These are phyloP conservation scores for Hura crepitans DNA, from an alignment of 441 rosid genomes.

Conservation along the genomic window DNA sequence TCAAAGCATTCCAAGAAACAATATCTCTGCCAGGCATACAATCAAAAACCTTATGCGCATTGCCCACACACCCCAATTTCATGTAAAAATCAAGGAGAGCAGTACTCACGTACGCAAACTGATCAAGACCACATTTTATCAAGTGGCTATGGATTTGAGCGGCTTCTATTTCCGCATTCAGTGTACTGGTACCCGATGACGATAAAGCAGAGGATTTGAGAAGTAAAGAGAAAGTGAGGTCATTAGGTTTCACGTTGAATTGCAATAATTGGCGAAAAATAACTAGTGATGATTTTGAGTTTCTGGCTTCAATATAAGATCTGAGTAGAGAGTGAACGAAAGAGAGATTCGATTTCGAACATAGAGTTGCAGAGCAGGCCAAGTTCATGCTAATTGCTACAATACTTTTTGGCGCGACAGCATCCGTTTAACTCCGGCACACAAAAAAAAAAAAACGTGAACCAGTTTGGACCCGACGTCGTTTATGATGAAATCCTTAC, in stretches of 20 bases:
- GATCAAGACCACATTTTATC: constrained; percentile 47
- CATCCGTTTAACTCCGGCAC: not conserved
- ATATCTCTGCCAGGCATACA: constrained; percentile 62
- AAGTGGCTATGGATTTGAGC: constrained; percentile 52
- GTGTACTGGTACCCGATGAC: constrained; percentile 22
- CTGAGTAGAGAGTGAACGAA: constrained; percentile 45
- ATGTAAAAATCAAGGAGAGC: constrained; percentile 41
- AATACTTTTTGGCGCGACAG: constrained; percentile 9
- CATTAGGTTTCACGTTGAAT: constrained; percentile 42
- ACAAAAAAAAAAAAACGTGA: too few relatives aligned
- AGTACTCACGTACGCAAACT: constrained; percentile 50
- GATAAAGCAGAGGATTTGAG: constrained; percentile 40
- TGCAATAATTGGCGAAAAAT: constrained; percentile 53
- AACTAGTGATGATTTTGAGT: constrained; percentile 34
- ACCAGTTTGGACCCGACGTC: too few relatives aligned
- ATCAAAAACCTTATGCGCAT: constrained; percentile 52
- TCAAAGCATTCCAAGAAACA: constrained; percentile 76
- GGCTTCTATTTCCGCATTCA: constrained; percentile 27
- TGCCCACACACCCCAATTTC: constrained; percentile 40
- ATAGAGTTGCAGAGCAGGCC: constrained; percentile 16
- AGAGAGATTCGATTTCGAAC: constrained; percentile 28
- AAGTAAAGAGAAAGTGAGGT: constrained; percentile 54
- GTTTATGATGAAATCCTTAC: too few relatives aligned
- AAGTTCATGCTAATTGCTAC: constrained; percentile 40
- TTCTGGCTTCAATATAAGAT: constrained; percentile 35